These are phyloP conservation scores for Agastache rugosa DNA, from an alignment of 257 asterid genomes.

Conservation along the genomic window DNA sequence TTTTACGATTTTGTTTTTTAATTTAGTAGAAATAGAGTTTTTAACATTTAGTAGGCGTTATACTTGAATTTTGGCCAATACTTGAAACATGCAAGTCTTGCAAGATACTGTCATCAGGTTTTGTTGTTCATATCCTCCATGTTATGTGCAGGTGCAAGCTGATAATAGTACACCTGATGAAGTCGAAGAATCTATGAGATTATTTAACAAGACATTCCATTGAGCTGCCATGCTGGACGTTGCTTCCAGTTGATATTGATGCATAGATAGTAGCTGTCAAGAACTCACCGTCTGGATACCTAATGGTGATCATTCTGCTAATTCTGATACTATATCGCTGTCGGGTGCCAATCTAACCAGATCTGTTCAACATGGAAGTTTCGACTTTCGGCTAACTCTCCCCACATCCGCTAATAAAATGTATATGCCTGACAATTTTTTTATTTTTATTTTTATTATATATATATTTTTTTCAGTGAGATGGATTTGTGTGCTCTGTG, in stretches of 20 bases:
- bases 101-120: neutral
- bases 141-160: conserved; percentile 86
- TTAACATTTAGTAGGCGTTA: neutral
- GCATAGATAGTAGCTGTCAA: neutral
- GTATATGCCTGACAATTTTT: conserved; percentile 26
- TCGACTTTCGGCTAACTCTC: conserved; percentile 15
- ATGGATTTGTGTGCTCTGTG: conserved; percentile 37
- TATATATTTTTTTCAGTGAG: conserved; percentile 28
- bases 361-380: conserved; percentile 25
- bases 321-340: conserved; percentile 1
- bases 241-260: conserved; percentile 29
- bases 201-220: conserved; percentile 71
- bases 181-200: conserved; percentile 89
- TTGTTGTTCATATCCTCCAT: conserved; percentile 26
- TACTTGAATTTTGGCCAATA: conserved; percentile 3
- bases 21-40: neutral
- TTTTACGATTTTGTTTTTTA: neutral
- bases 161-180: conserved; percentile 76
- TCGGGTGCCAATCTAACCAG: conserved; percentile 19
- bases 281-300: conserved; percentile 9
- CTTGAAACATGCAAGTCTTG: conserved; percentile 12
- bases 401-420: neutral
- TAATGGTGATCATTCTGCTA: conserved; percentile 7
- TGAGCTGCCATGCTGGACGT: conserved; percentile 47
- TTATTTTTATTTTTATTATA: neutral